Evolutionary conservation across 257 asterid species (phyloP), one percentile per base, ranked within the genome.

Genomic region (Fraxinus pennsylvanica): DNA sequence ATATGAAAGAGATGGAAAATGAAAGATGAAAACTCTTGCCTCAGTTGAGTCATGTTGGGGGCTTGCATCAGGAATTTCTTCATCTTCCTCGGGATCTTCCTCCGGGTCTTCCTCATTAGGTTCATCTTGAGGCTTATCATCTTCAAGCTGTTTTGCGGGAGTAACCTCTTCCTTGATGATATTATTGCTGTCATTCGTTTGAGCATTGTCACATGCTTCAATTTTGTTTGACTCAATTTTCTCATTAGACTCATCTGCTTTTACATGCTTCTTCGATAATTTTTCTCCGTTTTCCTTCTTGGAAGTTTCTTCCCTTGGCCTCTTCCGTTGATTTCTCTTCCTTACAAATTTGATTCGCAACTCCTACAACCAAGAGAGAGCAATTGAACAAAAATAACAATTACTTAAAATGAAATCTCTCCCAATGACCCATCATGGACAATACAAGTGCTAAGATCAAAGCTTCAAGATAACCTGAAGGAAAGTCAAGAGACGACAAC

Each of bases 401-500:
- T 69, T 19, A 29, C 13, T 71, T 68, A 75, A 39, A 78, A 74
- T 29, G 61, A 47, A 33, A 79, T 74, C 73, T 68, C 52, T 43
- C 43, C 33, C 54, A 71, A 39, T 61, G 39, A 72, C 27, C 21
- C 25, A 6, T 69, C 68, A 36, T 39, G 52, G 45, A 63, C 17
- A 66, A 59, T 61, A 1, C 38, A 39, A 52, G 13, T 67, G 38
- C 25, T 27, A 25, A 47, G 75, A 54, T 45, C 35, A 68, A 76
- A 39, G 79, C 72, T 77, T 77, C 76, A 82, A 72, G 43, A 86
- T 66, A 86, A 94, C 99, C 99, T 96, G 91, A 69, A 96, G 97
- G 90, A 96, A 96, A 74, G 81, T 66, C 80, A 93, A 83, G 68
- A 96, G 91, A 33, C 98, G 92, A 80, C 87, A 86, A 66, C 96